Conservation (phyloP, 305 asterid species). For the Fraxinus greggii region DNA sequence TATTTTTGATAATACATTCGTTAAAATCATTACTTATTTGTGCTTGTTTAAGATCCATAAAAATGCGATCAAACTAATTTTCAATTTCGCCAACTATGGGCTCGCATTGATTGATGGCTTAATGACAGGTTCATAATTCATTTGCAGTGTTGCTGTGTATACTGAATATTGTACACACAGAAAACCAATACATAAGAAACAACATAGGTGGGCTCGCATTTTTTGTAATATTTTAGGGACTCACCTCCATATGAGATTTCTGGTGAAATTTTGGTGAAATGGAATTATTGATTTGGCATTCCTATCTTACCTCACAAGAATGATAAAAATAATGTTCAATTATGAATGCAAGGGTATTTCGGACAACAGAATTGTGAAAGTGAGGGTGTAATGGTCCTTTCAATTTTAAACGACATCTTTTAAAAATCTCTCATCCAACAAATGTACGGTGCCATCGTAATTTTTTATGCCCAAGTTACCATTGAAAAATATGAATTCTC, state of each 20-base stretch:
- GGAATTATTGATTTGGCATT: too few relatives aligned
- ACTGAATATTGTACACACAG: too few relatives aligned
- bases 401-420: not conserved
- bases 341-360: not conserved
- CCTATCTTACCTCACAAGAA: not conserved
- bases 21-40: not conserved
- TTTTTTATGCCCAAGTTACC: not conserved
- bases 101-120: not conserved
- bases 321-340: not conserved
- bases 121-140: not conserved
- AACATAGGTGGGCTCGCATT: too few relatives aligned
- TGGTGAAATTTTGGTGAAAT: too few relatives aligned
- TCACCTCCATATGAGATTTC: too few relatives aligned
- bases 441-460: not conserved
- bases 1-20: not conserved
- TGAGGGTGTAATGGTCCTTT: not conserved
- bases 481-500: not conserved
- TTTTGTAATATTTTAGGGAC: too few relatives aligned
- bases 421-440: too few relatives aligned
- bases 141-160: too few relatives aligned
- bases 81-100: too few relatives aligned
- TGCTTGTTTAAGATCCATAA: too few relatives aligned
- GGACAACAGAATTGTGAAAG: not conserved
- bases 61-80: too few relatives aligned
- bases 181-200: too few relatives aligned